Evolutionary conservation across 2,329 filamentous ascomycete species (phyloP).

Genomic region (Alternaria viburni): DNA sequence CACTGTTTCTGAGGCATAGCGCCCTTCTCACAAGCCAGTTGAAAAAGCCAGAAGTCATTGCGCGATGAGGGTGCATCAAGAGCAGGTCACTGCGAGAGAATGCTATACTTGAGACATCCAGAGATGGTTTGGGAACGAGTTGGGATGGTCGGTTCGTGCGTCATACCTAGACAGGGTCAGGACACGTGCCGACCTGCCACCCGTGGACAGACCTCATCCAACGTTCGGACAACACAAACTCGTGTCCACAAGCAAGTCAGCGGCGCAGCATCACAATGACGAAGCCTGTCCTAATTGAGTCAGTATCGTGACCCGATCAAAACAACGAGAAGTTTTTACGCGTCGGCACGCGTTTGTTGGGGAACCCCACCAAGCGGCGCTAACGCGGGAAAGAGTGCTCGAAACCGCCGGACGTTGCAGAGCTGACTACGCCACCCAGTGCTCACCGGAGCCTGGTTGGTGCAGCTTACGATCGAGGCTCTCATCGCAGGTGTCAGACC

Average conservation of each 20-base stretch:
- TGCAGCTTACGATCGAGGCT: constrained; percentile 1
- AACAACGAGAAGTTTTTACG: constrained; percentile 5
- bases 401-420: constrained; percentile 23
- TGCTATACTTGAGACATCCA: background rate
- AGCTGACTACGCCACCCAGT: constrained; percentile 12
- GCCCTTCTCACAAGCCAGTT: background rate
- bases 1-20: constrained; percentile 3
- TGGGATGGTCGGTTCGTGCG: background rate
- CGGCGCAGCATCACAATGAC: background rate
- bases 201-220: background rate
- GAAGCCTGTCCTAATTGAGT: background rate
- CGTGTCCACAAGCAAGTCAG: background rate
- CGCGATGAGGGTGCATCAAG: background rate
- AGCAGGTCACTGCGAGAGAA: background rate
- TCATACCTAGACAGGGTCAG: background rate
- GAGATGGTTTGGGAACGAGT: background rate
- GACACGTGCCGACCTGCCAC: background rate
- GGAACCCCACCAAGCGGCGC: constrained; percentile 12
- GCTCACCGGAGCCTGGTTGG: constrained; percentile 8
- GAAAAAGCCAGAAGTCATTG: background rate
- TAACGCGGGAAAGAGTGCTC: constrained; percentile 13
- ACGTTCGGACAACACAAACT: background rate
- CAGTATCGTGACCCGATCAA: background rate
- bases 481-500: constrained; percentile 1
- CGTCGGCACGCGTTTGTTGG: constrained; percentile 25